Evolutionary conservation across 2,329 filamentous ascomycete genomes (phyloP).

Genomic region (Fusarium scirpi): DNA sequence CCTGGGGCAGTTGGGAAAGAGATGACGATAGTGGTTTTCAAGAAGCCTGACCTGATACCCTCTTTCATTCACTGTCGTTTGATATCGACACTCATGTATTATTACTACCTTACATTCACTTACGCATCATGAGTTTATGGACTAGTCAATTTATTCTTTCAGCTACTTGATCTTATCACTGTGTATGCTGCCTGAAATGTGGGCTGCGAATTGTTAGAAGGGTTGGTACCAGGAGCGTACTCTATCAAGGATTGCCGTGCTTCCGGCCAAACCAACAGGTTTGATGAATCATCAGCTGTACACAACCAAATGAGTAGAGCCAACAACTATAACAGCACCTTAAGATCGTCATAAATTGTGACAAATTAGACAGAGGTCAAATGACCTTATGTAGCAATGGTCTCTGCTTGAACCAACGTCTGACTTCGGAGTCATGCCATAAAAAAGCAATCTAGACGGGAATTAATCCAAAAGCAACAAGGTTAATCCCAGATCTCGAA

Average conservation of each 20-base stretch:
- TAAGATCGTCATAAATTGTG: not conserved
- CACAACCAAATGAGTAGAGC: not conserved
- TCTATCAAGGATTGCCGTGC: not conserved
- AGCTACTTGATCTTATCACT: rapidly evolving
- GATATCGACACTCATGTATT: slow-evolving; percentile 6
- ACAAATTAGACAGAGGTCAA: not conserved
- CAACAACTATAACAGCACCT: not conserved
- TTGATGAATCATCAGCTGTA: not conserved
- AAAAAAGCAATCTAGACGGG: not conserved
- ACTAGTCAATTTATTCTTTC: not conserved
- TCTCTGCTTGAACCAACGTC: no score
- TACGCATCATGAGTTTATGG: slow-evolving; percentile 11
- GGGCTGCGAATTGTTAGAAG: not conserved
- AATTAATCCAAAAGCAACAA: not conserved
- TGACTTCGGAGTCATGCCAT: not conserved
- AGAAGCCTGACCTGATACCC: slow-evolving; percentile 16
- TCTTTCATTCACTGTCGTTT: slow-evolving; percentile 21
- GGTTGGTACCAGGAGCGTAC: not conserved
- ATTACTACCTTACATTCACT: slow-evolving; percentile 24
- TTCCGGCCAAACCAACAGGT: not conserved
- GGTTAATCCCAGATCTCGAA: not conserved
- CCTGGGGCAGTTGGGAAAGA: not conserved
- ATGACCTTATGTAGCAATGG: not conserved
- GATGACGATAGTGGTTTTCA: not conserved
- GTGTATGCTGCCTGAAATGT: rapidly evolving